Base-by-base conservation (phyloP, 208 protist genomes). In the Leishmania mexicana region DNA sequence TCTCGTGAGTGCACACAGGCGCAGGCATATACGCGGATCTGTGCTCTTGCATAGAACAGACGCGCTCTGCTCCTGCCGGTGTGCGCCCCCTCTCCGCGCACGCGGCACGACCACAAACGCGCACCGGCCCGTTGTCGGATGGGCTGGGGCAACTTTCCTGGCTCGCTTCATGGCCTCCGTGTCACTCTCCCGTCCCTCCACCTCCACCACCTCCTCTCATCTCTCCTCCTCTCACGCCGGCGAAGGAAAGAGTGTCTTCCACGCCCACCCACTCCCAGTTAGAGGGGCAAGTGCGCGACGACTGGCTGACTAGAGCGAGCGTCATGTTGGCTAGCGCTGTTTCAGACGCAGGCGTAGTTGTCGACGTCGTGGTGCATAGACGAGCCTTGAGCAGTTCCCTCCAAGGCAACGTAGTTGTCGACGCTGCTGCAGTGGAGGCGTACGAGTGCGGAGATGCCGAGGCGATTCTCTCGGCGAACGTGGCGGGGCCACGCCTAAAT, bases 281-380 rank as follows among this genome's bases (percentile, higher is more conserved):
- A 38, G 28, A 38, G 24, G n/a, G n/a, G 13, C 60, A 1, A 38
- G 60, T 38, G n/a, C 28, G 19, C 60, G n/a, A 40, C n/a, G 13
- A 4, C 8, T 31, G 67, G 40, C 15, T 35, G 2, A 3, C 15
- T 11, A 42, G 17, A 1, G 19, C 40, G 67, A 72, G 5, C 47
- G 2, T 28, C n/a, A 83, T 83, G 83, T 21, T 75, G 17, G 79
- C 73, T 15, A 83, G 38, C 54, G 83, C 79, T 31, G 74, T 83
- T 35, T 49, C 75, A 2, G 64, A 83, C n/a, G 78, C 76, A 28
- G 75, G 78, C 1, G 75, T 80, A 4, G 60, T 83, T 35, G 54
- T 87, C 1, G 67, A 83, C n/a, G 79, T 83, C 17, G 58, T 60
- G n/a, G 74, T 79, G 1, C 51, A 81, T 45, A 38, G 77, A 38